Percentiles rank a stretch among this genome's conserved stretches.
These are phyloP conservation scores for Lachancea quebecensis DNA, from an alignment of 805 yeast species.

Conservation along the genomic window DNA sequence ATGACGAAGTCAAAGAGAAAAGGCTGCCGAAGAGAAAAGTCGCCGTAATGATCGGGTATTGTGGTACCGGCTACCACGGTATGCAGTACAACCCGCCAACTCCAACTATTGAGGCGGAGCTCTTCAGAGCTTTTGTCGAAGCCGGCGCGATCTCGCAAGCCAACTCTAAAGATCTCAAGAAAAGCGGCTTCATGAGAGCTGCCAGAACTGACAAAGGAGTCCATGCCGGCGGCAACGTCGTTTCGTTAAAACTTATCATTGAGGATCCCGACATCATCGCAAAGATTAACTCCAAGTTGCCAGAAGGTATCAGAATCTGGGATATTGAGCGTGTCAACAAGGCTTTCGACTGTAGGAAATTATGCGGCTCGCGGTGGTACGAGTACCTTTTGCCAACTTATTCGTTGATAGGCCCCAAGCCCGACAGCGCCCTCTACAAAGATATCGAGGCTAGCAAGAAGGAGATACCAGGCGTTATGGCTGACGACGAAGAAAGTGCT, in stretches of 20 bases:
- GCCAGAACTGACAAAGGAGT: constrained; percentile 94
- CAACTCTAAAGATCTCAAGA: constrained; percentile 82
- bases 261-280: constrained; percentile 65
- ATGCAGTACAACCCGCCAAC: constrained; percentile 90
- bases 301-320: constrained; percentile 88
- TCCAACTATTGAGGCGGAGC: constrained; percentile 83
- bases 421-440: constrained; percentile 56
- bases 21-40: constrained; percentile 84
- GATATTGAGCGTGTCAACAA: constrained; percentile 84
- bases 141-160: constrained; percentile 87
- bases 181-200: constrained; percentile 79
- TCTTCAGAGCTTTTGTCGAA: constrained; percentile 72
- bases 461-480: constrained; percentile 51
- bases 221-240: constrained; percentile 93
- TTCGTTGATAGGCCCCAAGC: constrained; percentile 86
- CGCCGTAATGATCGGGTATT: constrained; percentile 85
- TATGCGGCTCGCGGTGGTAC: constrained; percentile 93
- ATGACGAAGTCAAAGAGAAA: constrained; percentile 48
- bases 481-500: constrained; percentile 62
- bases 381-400: constrained; percentile 92
- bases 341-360: constrained; percentile 87
- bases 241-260: constrained; percentile 73
- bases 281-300: constrained; percentile 68
- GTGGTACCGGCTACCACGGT: constrained; percentile 95
- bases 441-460: constrained; percentile 47